Evolutionary conservation across 2,329 filamentous ascomycete genomes (phyloP).

Genomic region (Stagonosporopsis tanaceti): DNA sequence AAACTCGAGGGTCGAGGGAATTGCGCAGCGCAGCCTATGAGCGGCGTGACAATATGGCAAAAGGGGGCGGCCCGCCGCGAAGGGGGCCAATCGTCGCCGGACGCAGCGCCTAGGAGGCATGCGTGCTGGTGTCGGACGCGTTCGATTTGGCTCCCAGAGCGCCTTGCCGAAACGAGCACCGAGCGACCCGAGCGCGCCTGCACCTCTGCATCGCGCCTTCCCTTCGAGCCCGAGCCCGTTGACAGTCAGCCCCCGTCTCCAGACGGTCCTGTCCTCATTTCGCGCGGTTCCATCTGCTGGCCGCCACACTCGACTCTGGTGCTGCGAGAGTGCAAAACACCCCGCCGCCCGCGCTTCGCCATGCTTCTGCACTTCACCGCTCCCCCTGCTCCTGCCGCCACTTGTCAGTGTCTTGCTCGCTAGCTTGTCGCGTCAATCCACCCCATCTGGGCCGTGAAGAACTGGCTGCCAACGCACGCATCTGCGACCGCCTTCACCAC

Average conservation of each 20-base stretch:
- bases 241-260: slow-evolving; percentile 35
- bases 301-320: slow-evolving; percentile 25
- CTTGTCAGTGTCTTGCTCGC: slow-evolving; percentile 27
- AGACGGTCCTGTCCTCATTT: slow-evolving; percentile 39
- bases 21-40: slow-evolving; percentile 21
- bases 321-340: slow-evolving; percentile 17
- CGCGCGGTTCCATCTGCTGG: slow-evolving; percentile 31
- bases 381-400: slow-evolving; percentile 20
- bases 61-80: slow-evolving; percentile 29
- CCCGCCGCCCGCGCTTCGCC: slow-evolving; percentile 20
- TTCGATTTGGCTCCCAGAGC: slow-evolving; percentile 16
- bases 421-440: slow-evolving; percentile 27
- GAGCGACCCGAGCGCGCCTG: slow-evolving; percentile 31
- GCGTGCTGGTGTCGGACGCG: slow-evolving; percentile 10
- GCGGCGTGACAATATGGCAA: slow-evolving; percentile 35
- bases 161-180: slow-evolving; percentile 13
- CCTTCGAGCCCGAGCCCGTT: slow-evolving; percentile 33
- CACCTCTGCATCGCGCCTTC: slow-evolving; percentile 30
- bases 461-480: slow-evolving; percentile 47
- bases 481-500: slow-evolving; percentile 49
- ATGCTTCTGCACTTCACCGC: slow-evolving; percentile 34
- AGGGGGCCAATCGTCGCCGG: slow-evolving; percentile 30
- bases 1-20: slow-evolving; percentile 9
- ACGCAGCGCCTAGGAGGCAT: slow-evolving; percentile 8
- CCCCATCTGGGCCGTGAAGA: slow-evolving; percentile 25